Evolutionary conservation across 2,329 filamentous ascomycete species (phyloP).

Genomic region (Neocatenulostroma microsporum): DNA sequence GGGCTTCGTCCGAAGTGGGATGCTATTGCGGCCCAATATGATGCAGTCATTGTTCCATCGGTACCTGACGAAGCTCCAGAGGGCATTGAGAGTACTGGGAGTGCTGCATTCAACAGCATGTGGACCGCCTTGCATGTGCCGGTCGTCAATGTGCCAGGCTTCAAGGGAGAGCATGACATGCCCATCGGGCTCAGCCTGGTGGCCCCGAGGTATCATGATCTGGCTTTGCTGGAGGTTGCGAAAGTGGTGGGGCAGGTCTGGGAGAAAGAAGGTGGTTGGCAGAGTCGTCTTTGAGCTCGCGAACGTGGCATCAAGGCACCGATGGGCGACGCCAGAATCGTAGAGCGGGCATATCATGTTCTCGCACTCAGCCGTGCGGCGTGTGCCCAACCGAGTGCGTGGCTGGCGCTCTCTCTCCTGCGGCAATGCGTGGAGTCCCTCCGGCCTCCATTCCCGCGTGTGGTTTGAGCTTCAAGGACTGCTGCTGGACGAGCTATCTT

Average conservation of each 20-base stretch:
- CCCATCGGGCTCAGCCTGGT: slow-evolving; percentile 53
- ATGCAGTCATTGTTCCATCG: slow-evolving; percentile 52
- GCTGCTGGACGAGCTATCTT: too few relatives aligned
- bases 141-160: slow-evolving; percentile 58
- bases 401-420: too few relatives aligned
- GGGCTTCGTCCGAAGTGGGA: slow-evolving; percentile 50
- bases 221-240: slow-evolving; percentile 35
- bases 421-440: too few relatives aligned
- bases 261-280: slow-evolving; percentile 29
- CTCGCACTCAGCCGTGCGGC: too few relatives aligned
- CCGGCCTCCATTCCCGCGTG: too few relatives aligned
- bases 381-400: too few relatives aligned
- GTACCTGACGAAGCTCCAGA: slow-evolving; percentile 52
- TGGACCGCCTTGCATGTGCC: slow-evolving; percentile 48
- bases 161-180: slow-evolving; percentile 49
- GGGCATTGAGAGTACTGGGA: slow-evolving; percentile 49
- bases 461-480: too few relatives aligned
- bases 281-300: slow-evolving; percentile 2
- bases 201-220: slow-evolving; percentile 39
- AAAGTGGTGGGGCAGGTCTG: slow-evolving; percentile 37
- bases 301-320: too few relatives aligned
- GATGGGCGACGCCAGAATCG: too few relatives aligned
- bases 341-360: too few relatives aligned
- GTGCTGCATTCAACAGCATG: slow-evolving; percentile 34
- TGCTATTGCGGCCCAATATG: slow-evolving; percentile 44